Evolutionary conservation across 371 early-diverging fungal genomes (phyloP), one percentile per base, ranked within the genome.

Genomic region (Conidiobolus incongruus): DNA sequence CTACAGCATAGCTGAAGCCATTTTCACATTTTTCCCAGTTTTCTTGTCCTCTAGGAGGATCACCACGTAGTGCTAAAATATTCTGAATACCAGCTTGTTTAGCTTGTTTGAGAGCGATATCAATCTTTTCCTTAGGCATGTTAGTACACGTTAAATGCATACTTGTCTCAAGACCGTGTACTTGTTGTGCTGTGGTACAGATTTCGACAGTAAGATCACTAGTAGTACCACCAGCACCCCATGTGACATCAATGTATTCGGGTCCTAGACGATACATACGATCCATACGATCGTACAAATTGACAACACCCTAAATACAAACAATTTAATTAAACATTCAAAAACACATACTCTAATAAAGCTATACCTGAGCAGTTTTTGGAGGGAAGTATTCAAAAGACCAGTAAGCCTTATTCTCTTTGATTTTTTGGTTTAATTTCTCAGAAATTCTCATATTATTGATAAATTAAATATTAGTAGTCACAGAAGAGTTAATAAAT

Each of bases 121-220:
- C 78, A 47, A 89, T 70, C 59, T 79, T 77, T 35, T 69, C 73
- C 23, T 71, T 64, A 40, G 80, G 79, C 80, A 85, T 87, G 63
- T 84, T 86, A 45, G 87, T 85, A 63, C 90, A 89, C 1, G 90
- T 89, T 52, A 89, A 62, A 53, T 89, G 90, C 90, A 89, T 87
- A 57, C 76, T 71, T 10, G 86, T 75, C 52, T 89, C 88, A 38
- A 87, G 70, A 16, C 88, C 86, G 49, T 82, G 82, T 15, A 84
- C 84, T 21, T 72, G 59, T 61, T 86, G 85, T 10, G 90, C 83
- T 22, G 78, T 81, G 7, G 73, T 60, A 55, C 81, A 79, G 36
- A 79, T 66, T 48, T 77, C 80, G n/a, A 65, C 49, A 10, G 85
- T 86, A 40, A 86, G 61, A 48, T 86, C 81, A 11, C 80, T 77